Evolutionary conservation across 2,329 filamentous ascomycete genomes (phyloP).

Genomic region (Fusarium buxicola): DNA sequence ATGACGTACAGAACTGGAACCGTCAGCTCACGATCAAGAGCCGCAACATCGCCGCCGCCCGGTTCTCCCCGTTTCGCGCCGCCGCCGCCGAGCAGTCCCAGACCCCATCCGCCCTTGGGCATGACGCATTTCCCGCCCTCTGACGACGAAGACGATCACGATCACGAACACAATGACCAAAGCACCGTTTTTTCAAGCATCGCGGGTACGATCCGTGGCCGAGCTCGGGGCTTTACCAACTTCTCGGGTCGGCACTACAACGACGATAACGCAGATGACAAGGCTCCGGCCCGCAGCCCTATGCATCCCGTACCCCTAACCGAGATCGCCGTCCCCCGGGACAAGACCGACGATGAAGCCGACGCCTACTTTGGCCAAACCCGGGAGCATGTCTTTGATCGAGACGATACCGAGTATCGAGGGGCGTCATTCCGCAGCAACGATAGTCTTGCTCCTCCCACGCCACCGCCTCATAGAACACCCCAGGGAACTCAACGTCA

Average conservation of each 20-base stretch:
- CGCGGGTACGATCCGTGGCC: conserved; percentile 62
- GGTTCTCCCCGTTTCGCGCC: conserved; percentile 41
- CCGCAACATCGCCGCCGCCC: conserved; percentile 44
- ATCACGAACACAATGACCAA: conserved; percentile 63
- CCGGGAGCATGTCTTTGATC: conserved; percentile 60
- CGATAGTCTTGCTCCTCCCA: conserved; percentile 65
- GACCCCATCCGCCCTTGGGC: conserved; percentile 67
- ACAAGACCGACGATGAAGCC: conserved; percentile 58
- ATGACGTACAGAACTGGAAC: conserved; percentile 51
- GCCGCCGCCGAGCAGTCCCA: conserved; percentile 40
- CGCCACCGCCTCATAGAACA: conserved; percentile 71
- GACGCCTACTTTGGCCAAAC: conserved; percentile 54
- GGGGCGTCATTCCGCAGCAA: conserved; percentile 59
- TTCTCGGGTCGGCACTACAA: conserved; percentile 48
- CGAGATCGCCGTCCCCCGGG: conserved; percentile 65
- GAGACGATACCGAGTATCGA: conserved; percentile 60
- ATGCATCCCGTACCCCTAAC: conserved; percentile 73
- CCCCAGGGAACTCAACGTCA: conserved; percentile 75
- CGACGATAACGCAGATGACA: conserved; percentile 54
- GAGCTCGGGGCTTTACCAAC: conserved; percentile 50
- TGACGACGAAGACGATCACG: conserved; percentile 68
- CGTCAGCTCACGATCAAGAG: conserved; percentile 46
- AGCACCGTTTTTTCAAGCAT: conserved; percentile 66
- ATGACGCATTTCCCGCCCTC: conserved; percentile 86
- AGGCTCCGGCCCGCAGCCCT: conserved; percentile 63